Evolutionary conservation across 805 yeast genomes (phyloP).

Genomic region (Saccharomycopsis microspora): DNA sequence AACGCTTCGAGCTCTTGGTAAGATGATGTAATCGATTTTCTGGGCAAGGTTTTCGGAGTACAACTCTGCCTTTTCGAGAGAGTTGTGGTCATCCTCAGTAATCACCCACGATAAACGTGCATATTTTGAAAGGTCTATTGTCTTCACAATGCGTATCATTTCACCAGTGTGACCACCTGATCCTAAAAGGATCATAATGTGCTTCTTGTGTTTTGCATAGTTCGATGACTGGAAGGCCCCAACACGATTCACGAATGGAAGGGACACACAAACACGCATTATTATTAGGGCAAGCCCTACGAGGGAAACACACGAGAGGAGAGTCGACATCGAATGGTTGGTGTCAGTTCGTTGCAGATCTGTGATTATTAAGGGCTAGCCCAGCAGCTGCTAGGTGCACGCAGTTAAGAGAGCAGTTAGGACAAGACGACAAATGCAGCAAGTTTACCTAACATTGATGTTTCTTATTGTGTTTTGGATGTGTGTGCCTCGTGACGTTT

Average conservation of each 20-base stretch:
- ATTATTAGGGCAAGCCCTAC: slow-evolving; percentile 3
- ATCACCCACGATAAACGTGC: slow-evolving; percentile 18
- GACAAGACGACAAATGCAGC: too few relatives aligned
- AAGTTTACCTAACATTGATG: too few relatives aligned
- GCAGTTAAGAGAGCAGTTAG: too few relatives aligned
- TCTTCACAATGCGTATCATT: slow-evolving; percentile 58
- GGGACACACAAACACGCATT: background rate
- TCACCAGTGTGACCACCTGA: slow-evolving; percentile 98
- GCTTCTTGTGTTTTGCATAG: slow-evolving; percentile 2
- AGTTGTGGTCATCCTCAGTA: slow-evolving; percentile 36
- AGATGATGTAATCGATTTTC: slow-evolving; percentile 19
- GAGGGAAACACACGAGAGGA: background rate
- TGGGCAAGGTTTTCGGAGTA: slow-evolving; percentile 4
- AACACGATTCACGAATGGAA: slow-evolving; percentile 11
- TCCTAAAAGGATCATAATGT: slow-evolving; percentile 61
- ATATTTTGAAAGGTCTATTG: slow-evolving; percentile 22
- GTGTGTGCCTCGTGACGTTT: too few relatives aligned
- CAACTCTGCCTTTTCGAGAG: slow-evolving; percentile 27
- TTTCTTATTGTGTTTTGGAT: too few relatives aligned
- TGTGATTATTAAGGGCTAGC: too few relatives aligned
- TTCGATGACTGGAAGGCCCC: background rate
- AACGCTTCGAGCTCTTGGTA: slow-evolving; percentile 51
- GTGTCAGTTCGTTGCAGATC: too few relatives aligned
- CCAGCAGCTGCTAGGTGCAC: too few relatives aligned
- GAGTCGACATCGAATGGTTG: too few relatives aligned